Conservation (phyloP, 768 basidiomycete species). For the Collybia sp. region DNA sequence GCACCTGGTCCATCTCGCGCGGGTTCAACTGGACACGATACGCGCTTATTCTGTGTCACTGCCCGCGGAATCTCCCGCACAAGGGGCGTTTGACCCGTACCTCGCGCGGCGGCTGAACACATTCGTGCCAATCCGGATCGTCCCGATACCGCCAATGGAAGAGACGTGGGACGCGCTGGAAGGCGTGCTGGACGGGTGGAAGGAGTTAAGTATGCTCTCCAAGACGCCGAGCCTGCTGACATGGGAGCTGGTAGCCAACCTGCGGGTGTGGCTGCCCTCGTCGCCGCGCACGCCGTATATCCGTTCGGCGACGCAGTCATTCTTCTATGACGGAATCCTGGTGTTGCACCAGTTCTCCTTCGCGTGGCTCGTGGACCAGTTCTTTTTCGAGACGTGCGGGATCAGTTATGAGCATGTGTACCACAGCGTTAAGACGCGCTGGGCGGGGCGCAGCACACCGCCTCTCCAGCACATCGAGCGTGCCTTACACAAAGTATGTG, state of each 20-base stretch:
- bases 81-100: conserved; percentile 58
- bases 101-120: conserved; percentile 64
- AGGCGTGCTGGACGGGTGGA: conserved; percentile 49
- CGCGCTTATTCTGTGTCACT: conserved; percentile 30
- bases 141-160: conserved; percentile 43
- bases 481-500: conserved; percentile 35
- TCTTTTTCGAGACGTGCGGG: conserved; percentile 61
- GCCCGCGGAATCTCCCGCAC: conserved; percentile 41
- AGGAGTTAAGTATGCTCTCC: conserved; percentile 45
- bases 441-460: conserved; percentile 26
- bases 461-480: conserved; percentile 39
- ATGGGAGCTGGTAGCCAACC: conserved; percentile 61
- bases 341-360: conserved; percentile 47
- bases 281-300: conserved; percentile 47
- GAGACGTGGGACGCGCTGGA: conserved; percentile 49
- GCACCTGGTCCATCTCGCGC: conserved; percentile 32
- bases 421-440: conserved; percentile 30
- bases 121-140: conserved; percentile 62
- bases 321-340: conserved; percentile 51
- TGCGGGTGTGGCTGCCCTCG: conserved; percentile 42
- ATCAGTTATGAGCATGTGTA: conserved; percentile 44
- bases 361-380: conserved; percentile 55
- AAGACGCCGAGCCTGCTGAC: conserved; percentile 38
- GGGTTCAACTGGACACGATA: conserved; percentile 34
- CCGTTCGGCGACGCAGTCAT: conserved; percentile 61